These are phyloP conservation scores for Coemansia sp. DNA, from an alignment of 192 early-diverging fungal species.

Conservation along the genomic window DNA sequence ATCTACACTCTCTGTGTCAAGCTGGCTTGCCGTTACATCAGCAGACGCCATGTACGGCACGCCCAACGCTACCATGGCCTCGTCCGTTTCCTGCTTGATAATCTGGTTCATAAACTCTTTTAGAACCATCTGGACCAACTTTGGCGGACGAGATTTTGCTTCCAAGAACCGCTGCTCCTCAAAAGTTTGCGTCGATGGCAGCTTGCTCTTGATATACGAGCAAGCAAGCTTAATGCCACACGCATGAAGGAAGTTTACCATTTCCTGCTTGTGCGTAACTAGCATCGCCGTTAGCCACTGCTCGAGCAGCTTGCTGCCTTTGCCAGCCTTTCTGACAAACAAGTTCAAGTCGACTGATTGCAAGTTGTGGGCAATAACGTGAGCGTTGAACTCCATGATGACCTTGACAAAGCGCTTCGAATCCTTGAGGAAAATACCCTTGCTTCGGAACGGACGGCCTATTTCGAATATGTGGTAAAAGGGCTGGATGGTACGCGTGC, in stretches of 20 bases:
- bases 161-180: constrained; percentile 6
- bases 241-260: constrained; percentile 22
- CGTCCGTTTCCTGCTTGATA: constrained; percentile 3
- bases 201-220: constrained; percentile 18
- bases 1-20: neutral
- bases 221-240: constrained; percentile 24
- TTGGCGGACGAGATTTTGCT: neutral
- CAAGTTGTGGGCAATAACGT: neutral
- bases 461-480: constrained; percentile 22
- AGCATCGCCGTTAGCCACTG: constrained; percentile 43
- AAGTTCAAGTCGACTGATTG: neutral
- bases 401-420: constrained; percentile 43
- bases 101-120: constrained; percentile 24
- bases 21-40: neutral
- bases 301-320: constrained; percentile 37
- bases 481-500: constrained; percentile 32
- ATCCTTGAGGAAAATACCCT: constrained; percentile 34
- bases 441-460: constrained; percentile 31
- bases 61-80: neutral
- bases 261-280: constrained; percentile 17
- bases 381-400: constrained; percentile 18
- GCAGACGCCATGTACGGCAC: neutral
- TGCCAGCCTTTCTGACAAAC: constrained; percentile 14
- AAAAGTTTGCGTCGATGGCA: neutral
- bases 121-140: constrained; percentile 6